A percentile compares a stretch with the other conserved stretches of the same genome.
phyloP scores from a whole-genome alignment of 148 eudicot genomes.

The Salicornia ramosissima region DNA sequence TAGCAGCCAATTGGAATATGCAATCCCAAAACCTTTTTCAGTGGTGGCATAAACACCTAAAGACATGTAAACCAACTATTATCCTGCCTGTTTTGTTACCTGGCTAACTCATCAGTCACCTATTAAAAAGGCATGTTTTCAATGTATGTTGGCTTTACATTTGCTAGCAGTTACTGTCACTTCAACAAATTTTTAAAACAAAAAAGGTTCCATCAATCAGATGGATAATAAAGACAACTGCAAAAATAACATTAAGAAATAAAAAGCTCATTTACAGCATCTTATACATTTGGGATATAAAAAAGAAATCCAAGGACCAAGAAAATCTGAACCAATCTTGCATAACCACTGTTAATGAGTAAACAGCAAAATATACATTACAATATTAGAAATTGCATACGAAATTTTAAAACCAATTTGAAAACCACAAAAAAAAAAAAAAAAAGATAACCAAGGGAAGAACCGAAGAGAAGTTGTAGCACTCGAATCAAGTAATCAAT shows the following conservation, averaged over 20 bases:
- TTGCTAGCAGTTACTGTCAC: background rate
- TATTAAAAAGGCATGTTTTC: too few species aligned
- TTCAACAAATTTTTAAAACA: background rate
- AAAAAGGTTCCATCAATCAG: background rate
- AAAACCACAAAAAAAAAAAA: background rate
- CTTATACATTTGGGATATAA: background rate
- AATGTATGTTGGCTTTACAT: too few species aligned
- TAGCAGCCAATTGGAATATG: background rate
- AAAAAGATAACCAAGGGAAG: background rate
- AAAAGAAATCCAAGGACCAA: too few species aligned
- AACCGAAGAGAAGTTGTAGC: background rate
- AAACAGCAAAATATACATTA: background rate
- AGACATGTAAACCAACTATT: background rate
- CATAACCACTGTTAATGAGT: background rate
- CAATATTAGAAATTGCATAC: background rate
- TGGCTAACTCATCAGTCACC: too few species aligned
- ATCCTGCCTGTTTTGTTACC: too few species aligned
- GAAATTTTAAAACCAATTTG: background rate
- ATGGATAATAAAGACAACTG: background rate
- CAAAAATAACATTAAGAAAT: background rate
- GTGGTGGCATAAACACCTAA: background rate
- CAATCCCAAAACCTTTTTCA: background rate
- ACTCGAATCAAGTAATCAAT: background rate
- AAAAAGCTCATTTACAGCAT: background rate
- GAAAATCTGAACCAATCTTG: background rate